Base-by-base conservation (phyloP, 176 grass and related monocot species). In the Lolium rigidum region DNA sequence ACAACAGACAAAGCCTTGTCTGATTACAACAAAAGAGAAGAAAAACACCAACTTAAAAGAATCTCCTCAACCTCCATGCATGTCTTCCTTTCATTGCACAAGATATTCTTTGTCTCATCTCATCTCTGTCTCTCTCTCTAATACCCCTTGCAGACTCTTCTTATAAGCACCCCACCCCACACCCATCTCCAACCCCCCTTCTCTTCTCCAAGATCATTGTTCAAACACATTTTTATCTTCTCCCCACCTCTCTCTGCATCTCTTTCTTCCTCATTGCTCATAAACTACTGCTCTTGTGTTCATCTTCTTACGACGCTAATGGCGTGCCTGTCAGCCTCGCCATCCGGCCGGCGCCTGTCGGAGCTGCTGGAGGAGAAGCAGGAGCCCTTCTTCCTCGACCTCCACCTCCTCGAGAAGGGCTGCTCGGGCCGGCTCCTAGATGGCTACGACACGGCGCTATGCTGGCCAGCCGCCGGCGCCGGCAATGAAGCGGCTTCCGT, bases 341-440 rank as follows among this genome's bases (percentile, higher is more conserved):
- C 89, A 43, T 89, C 90, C 1, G 92, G 84, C 38, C 68, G 90
- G 76, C 90, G 92, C 18, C 92, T 99, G 13, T 92, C 85, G 28
- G 92, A 99, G 87, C 84, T 99, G 41, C 92, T 99, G 35, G 87
- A 96, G 76, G 92, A 99, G 78, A 75, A 88, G 83, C 97, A 99
- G 88, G 97, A 99, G 80, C 97, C 97, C 0, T 99, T 99, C 88
- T 73, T 64, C 69, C 83, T 99, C 0, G 92, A 99, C 56, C 43
- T 91, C 1, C 95, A 99, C 86, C 97, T 99, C 11, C 64, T 92
- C 11, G 97, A 99, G 86, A 93, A 93, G 50, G 97, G 97, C 3
- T 93, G 88, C 86, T 85, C 86, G 4, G 37, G 77, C 12, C 74
- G 73, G 39, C 63, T 94, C 81, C 81, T 94, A 50, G 86, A 93